These are phyloP conservation scores for Pseudonectria buxi DNA, from an alignment of 2,329 filamentous ascomycete genomes.

Conservation along the genomic window DNA sequence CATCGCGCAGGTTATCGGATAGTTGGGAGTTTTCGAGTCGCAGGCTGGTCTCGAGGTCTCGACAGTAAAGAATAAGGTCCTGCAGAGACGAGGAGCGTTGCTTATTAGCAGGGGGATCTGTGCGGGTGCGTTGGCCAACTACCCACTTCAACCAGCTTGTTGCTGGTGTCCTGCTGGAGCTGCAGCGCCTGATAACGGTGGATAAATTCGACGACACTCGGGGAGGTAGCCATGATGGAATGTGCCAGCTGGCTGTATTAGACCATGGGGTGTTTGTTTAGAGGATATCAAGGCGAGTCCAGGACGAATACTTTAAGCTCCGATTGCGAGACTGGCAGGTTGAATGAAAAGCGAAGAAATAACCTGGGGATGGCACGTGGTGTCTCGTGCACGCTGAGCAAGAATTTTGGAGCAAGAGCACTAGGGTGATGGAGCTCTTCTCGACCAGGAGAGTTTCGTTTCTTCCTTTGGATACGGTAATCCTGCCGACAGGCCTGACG, in stretches of 20 bases:
- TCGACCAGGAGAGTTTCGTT: no score
- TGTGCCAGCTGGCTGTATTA: neutral
- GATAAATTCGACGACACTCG: slow-evolving; percentile 38
- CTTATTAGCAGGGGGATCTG: neutral
- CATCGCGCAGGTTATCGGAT: slow-evolving; percentile 33
- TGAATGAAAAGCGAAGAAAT: neutral
- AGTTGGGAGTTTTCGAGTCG: slow-evolving; percentile 39
- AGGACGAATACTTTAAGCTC: no score
- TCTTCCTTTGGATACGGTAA: no score
- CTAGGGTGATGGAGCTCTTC: no score
- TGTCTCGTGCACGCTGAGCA: neutral
- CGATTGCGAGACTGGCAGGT: no score
- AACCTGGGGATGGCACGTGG: neutral
- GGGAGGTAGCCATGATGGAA: slow-evolving; percentile 19
- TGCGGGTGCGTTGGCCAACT: neutral
- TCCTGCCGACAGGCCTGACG: no score
- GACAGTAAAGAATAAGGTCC: slow-evolving; percentile 28
- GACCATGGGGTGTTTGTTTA: neutral
- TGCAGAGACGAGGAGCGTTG: slow-evolving; percentile 5
- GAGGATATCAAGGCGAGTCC: neutral
- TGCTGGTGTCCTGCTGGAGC: slow-evolving; percentile 32
- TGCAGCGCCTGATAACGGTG: slow-evolving; percentile 40
- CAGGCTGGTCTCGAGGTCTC: slow-evolving; percentile 37
- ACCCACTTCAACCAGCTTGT: slow-evolving; percentile 42
- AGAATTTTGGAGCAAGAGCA: no score